Evolutionary conservation across 1,284 basidiomycete genomes (phyloP), one percentile per base, ranked within the genome.

Genomic region (Pseudomicrostroma phylloplanum): DNA sequence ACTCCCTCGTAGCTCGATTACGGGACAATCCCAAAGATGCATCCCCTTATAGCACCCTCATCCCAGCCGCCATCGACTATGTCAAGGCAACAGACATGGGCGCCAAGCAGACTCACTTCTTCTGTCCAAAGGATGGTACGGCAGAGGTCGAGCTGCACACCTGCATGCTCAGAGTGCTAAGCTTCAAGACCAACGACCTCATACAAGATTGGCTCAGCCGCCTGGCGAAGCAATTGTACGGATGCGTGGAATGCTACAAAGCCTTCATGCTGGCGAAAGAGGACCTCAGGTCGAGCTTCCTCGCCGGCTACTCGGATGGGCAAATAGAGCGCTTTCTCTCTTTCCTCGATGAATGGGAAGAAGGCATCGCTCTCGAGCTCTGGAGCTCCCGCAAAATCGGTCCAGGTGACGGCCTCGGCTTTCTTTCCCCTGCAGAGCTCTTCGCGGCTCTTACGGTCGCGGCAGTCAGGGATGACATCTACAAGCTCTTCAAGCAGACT

Each of bases 111-210:
- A 41, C 56, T 1, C 68, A 69, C 59, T 57, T 66, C 51, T 66
- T 60, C 46, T 69, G 69, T 57, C 60, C 58, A 3, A 55, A 57
- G 30, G 67, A 49, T n/a, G 43, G 67, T 36, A 61, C 61, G 17
- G 65, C 67, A 54, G 69, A 71, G 36, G 17, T 67, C 46, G 67
- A 69, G 36, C 60, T 74, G 19, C 66, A 74, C 11, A 64, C 66
- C 49, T 70, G 71, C 57, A 74, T 74, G 72, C 64, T 74, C 19
- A 66, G 71, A 23, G 55, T 64, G 54, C 66, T 70, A 30, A 64
- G 66, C 57, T 74, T 74, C 57, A 65, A 67, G 17, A 56, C 61
- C 46, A 66, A 62, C 30, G 61, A 65, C 23, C 30, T 67, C 46
- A 61, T 72, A 40, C 64, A 63, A 40, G 55, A 61, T n/a, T 74